Conservation (phyloP, 805 yeast genomes). For the Wickerhamia fluorescens region DNA sequence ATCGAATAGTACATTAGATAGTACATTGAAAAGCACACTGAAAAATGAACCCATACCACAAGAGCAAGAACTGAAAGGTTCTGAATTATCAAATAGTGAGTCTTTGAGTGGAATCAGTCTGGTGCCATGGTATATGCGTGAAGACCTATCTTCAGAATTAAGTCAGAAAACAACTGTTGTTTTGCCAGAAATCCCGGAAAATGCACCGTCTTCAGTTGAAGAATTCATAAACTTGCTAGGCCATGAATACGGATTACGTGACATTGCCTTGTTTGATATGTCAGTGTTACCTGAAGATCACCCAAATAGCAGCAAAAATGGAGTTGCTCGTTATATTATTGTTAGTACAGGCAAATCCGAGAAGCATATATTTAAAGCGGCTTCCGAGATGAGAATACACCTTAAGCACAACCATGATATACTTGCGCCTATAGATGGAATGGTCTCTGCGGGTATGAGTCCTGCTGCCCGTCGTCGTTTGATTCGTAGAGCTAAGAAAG, state of each 20-base stretch:
- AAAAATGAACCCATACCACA: too few species aligned
- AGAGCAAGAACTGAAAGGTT: too few species aligned
- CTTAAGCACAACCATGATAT: constrained; percentile 41
- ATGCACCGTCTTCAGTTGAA: constrained; percentile 48
- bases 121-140: constrained; percentile 59
- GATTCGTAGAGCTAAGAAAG: constrained; percentile 48
- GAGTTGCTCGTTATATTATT: constrained; percentile 33
- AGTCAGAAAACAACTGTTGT: constrained; percentile 13
- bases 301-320: constrained; percentile 21
- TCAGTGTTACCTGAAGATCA: constrained; percentile 29
- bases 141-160: constrained; percentile 28
- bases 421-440: constrained; percentile 62
- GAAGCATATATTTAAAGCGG: constrained; percentile 69
- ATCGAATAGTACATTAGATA: too few species aligned
- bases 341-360: constrained; percentile 72
- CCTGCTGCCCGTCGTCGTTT: constrained; percentile 32
- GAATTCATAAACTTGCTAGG: constrained; percentile 42
- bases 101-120: neutral
- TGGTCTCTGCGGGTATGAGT: constrained; percentile 48
- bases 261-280: constrained; percentile 60
- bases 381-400: constrained; percentile 47
- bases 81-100: too few species aligned
- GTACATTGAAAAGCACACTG: too few species aligned
- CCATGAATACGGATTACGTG: constrained; percentile 56
- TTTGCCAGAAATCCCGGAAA: constrained; percentile 53